Evolutionary conservation across 108 stramenopile species (phyloP), one percentile per base, ranked within the genome.

Genomic region (Pinguiococcus pyrenoidosus): DNA sequence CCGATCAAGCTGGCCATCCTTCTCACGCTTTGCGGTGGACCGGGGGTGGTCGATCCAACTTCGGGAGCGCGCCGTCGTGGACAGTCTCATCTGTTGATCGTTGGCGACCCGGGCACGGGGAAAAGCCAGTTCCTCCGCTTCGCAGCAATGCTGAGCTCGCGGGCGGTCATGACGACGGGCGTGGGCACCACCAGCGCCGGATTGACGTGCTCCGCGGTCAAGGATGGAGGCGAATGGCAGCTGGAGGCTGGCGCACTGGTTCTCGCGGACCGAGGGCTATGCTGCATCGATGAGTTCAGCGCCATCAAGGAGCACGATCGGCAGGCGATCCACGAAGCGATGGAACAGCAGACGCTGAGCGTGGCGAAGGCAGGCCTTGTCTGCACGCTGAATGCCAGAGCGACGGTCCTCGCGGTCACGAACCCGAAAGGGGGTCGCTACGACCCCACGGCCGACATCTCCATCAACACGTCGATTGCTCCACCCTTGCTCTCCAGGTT

Each of bases 351-450:
- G 61, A 90, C 89, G 3, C 52, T 94, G 10, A 78, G 75, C 13
- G 89, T 97, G 1, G 92, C 92, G 26, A 97, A 97, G 62, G 96
- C 92, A 2, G 96, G 96, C 0, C 82, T 97, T 29, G 84, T 96
- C 24, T 85, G 85, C 58, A 93, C 92, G 54, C 69, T 99, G 33
- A 88, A 90, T 59, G 79, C 85, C 22, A 64, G 88, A 22, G 80
- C 87, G 0, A 80, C 89, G 10, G 82, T 92, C 18, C 79, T 96
- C 36, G 93, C 90, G 16, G 85, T 87, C 25, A 89, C 84, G 72
- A 96, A 96, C 66, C 86, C 89, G 6, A 65, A 52, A 29, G 78
- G 42, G 37, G 72, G 70, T 22, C 28, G 29, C 7, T 74, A 55
- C 45, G 73, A 69, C 55, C n/a, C 35, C 12, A 23, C 37, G 12